Conservation (phyloP, 2,329 filamentous ascomycete species). For the Penicillium rolfsii region DNA sequence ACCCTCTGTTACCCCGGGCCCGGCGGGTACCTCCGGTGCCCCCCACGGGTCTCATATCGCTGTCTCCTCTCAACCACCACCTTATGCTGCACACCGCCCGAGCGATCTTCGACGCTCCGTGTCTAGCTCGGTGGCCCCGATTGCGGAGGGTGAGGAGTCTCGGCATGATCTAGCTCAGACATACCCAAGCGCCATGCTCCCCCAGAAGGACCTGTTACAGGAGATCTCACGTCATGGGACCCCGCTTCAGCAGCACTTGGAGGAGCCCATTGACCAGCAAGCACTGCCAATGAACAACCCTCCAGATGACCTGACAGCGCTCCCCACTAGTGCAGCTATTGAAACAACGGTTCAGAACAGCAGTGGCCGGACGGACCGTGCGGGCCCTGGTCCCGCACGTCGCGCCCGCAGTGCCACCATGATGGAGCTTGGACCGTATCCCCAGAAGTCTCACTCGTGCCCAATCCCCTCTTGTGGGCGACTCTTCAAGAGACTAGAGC, state of each 20-base stretch:
- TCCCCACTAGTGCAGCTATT: constrained; percentile 65
- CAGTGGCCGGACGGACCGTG: constrained; percentile 59
- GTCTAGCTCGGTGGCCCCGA: constrained; percentile 81
- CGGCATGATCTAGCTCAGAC: constrained; percentile 75
- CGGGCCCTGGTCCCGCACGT: constrained; percentile 72
- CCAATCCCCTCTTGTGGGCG: constrained; percentile 98
- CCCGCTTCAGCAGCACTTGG: constrained; percentile 79
- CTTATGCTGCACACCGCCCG: constrained; percentile 71
- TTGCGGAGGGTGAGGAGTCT: constrained; percentile 77
- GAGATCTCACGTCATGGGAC: constrained; percentile 84
- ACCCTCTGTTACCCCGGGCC: constrained; percentile 84
- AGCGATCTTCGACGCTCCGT: constrained; percentile 91
- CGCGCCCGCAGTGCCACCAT: constrained; percentile 92
- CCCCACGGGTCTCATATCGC: constrained; percentile 63
- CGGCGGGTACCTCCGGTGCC: constrained; percentile 70
- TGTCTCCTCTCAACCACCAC: constrained; percentile 43
- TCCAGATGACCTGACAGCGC: constrained; percentile 68
- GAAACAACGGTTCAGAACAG: constrained; percentile 60
- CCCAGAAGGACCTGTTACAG: constrained; percentile 78
- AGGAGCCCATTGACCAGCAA: constrained; percentile 78
- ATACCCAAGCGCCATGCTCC: constrained; percentile 68
- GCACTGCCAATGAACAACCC: constrained; percentile 65
- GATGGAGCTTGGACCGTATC: constrained; percentile 95
- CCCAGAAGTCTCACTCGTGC: constrained; percentile 97
- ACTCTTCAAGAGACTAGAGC: constrained; percentile 97